phyloP scores from a whole-genome alignment of 2,329 filamentous ascomycete genomes.

The Neofusicoccum parvum region DNA sequence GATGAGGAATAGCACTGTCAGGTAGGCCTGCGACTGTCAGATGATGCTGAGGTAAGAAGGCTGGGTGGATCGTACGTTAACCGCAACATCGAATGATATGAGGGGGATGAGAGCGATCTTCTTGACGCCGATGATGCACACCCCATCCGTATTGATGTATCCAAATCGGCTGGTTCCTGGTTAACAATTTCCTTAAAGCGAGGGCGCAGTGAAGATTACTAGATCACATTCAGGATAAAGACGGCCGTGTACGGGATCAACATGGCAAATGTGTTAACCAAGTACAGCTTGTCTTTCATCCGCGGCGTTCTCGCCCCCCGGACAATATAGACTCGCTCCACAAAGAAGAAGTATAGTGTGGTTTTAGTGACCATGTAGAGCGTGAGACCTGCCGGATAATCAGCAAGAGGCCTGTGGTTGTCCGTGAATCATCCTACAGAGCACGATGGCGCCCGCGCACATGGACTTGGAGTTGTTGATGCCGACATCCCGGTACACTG shows the following conservation, averaged over 20 bases:
- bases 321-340: slow-evolving; percentile 4
- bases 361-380: background rate
- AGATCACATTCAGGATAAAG: background rate
- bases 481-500: background rate
- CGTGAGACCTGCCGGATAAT: background rate
- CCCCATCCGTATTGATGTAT: background rate
- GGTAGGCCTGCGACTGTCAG: slow-evolving; percentile 46
- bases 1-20: slow-evolving; percentile 64
- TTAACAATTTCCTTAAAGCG: background rate
- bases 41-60: background rate
- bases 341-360: background rate
- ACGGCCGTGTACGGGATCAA: background rate
- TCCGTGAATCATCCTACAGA: background rate
- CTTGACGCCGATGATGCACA: slow-evolving; percentile 64
- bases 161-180: background rate
- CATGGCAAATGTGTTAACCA: background rate
- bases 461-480: background rate
- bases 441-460: background rate
- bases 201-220: background rate
- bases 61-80: slow-evolving; percentile 47
- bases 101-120: slow-evolving; percentile 61
- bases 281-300: background rate
- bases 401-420: background rate
- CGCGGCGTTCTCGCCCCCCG: background rate
- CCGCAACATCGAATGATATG: slow-evolving; percentile 61